Base-by-base conservation (phyloP, 2,329 filamentous ascomycete species). In the Penicillium sp. region DNA sequence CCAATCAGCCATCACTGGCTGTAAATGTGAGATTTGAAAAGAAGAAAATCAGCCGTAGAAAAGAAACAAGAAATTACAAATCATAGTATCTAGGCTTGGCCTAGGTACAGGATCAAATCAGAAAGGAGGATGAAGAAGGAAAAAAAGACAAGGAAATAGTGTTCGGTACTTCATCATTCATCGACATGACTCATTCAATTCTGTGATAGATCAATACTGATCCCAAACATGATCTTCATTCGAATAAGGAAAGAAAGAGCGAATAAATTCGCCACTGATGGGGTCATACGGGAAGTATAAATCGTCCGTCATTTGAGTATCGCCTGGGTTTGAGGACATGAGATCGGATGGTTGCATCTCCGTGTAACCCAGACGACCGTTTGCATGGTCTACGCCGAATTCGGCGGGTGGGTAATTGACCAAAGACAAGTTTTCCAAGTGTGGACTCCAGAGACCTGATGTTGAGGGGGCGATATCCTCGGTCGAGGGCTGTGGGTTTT, bases 201-300 rank as follows among this genome's bases (percentile, higher is more conserved):
- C n/a, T 7, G 16, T 7, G 5, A 41, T 13, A 16, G 37, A 44
- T 61, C 48, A 61, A 44, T 50, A 48, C 13, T 62, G 56, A 29
- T 64, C 63, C 70, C 67, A 74, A 9, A 59, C 51, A 5, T 65
- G 60, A 50, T 71, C 70, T 6, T 69, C 69, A 10, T 55, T 60
- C 9, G 62, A 43, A 9, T 60, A 39, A 5, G 73, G 73, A 60
- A 75, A 75, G 62, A 74, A 75, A n/a, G 73, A 73, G 21, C 69
- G 65, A 53, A 75, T 74, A 27, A 75, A 75, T 50, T 74, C 71
- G 16, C 71, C 71, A 29, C 65, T 70, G 53, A 75, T 75, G 6
- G 73, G 72, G 50, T 75, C 73, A 55, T 75, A 75, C 10, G 73
- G 73, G 58, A 75, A 75, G 48, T 70, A 74, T 1, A 64, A 55